Evolutionary conservation across 352 stramenopile genomes (phyloP), one percentile per base, ranked within the genome.

Genomic region (Plasmopara halstedii): DNA sequence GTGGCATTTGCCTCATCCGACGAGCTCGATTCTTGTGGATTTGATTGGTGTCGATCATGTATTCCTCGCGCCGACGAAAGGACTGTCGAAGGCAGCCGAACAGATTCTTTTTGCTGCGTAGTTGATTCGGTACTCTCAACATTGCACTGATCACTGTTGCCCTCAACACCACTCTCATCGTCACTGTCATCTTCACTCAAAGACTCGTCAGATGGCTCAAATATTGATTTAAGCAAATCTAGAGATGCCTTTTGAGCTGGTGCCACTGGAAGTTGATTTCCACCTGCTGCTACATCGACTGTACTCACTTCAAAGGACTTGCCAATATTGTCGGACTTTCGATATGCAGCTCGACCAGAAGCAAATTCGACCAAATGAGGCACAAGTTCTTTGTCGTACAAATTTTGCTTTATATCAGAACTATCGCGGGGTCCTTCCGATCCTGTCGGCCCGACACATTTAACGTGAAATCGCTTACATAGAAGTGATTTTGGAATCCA

Each of bases 401-500:
- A 50, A 18, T 85, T 65, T 2, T 37, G 58, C 32, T 66, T 67
- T 8, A 43, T 54, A 11, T 63, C 55, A 2, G 51, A 52, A 11
- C 68, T 56, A 7, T 52, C 53, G 4, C 39, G 19, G 21, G 53
- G 60, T 37, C 40, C 46, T 2, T 50, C 61, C 2, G 53, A 52
- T 6, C 51, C 56, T 5, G 62, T 79, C 2, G 62, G 51, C 1
- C 62, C 62, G n/a, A 14, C 51, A 34, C 76, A 87, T 27, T 87
- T 84, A 2, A 88, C 69, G 29, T 70, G 77, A 46, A 90, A 94
- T 4, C 82, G 82, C 50, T 94, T 94, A 56, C 82, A 91, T 0
- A 94, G 61, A 17, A 94, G 37, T 7, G 65, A 56, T 22, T 73
- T 77, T 4, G 82, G 82, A 19, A 83, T 67, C 77, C 79, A 94